Conservation (phyloP, 257 asterid genomes). For the Nicotiana tomentosiformis region DNA sequence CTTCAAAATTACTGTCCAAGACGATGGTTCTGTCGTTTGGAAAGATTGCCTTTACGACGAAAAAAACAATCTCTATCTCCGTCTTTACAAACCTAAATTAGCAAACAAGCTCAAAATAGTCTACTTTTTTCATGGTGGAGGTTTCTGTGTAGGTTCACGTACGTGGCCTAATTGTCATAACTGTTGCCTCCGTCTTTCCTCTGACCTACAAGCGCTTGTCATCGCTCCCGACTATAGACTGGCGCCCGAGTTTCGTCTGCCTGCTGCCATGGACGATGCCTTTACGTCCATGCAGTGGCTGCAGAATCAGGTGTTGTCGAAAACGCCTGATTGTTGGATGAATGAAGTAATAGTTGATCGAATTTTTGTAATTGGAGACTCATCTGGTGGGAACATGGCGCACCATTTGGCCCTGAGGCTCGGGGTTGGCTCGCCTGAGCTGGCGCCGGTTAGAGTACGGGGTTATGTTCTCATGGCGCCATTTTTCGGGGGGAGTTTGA, state of each 20-base stretch:
- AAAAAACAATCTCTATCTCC: conserved; percentile 42
- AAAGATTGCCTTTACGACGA: conserved; percentile 43
- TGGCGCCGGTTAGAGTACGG: conserved; percentile 58
- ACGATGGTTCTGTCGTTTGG: conserved; percentile 67
- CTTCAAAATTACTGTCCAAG: conserved; percentile 26
- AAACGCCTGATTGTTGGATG: conserved; percentile 30
- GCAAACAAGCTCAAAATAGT: conserved; percentile 34
- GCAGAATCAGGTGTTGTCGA: conserved; percentile 32
- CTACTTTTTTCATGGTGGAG: conserved; percentile 70
- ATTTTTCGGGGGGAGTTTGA: conserved; percentile 65
- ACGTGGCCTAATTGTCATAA: conserved; percentile 69
- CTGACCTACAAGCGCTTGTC: conserved; percentile 44
- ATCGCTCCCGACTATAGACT: conserved; percentile 70
- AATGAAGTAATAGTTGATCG: conserved; percentile 30
- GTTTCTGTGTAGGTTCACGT: conserved; percentile 68
- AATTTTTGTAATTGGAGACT: conserved; percentile 67
- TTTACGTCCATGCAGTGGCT: conserved; percentile 51
- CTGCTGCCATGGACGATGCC: conserved; percentile 60
- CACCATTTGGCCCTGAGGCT: conserved; percentile 81
- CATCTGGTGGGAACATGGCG: conserved; percentile 88
- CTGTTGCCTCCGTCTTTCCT: conserved; percentile 65
- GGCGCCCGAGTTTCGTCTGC: conserved; percentile 73
- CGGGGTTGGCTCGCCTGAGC: conserved; percentile 43
- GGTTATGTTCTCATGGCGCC: conserved; percentile 87
- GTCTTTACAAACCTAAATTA: conserved; percentile 49